Percentiles rank a stretch among this genome's conserved stretches.
These are phyloP conservation scores for Chlorella sp. DNA, from an alignment of 139 green algal genomes.

Conservation along the genomic window DNA sequence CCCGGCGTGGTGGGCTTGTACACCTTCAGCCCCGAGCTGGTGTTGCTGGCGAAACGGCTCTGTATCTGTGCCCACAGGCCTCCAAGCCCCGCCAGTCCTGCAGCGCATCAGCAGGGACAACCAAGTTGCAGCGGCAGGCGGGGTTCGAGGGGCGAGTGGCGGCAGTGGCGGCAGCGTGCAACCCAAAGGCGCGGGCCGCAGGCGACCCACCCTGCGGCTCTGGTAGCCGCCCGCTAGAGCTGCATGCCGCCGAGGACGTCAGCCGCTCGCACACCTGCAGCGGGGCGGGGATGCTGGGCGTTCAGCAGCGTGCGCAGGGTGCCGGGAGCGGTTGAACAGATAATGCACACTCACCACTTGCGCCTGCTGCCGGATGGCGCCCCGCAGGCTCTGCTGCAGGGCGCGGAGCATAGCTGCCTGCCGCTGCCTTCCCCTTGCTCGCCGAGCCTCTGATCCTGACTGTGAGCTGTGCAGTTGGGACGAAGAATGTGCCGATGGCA, in stretches of 20 bases:
- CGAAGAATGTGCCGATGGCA: background rate
- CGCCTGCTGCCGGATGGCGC: background rate
- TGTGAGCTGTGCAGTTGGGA: background rate
- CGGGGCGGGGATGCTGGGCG: background rate
- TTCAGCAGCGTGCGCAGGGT: background rate
- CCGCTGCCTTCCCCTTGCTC: background rate
- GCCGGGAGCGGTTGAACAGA: background rate
- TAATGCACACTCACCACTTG: background rate
- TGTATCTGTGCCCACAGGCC: conserved; percentile 30
- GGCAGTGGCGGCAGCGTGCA: background rate
- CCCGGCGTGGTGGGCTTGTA: conserved; percentile 90
- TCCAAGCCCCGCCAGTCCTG: background rate
- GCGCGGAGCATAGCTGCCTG: background rate
- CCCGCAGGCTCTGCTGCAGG: background rate
- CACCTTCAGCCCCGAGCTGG: conserved; percentile 73
- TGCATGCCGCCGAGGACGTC: conserved; percentile 8
- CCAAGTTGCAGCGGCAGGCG: background rate
- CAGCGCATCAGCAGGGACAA: background rate
- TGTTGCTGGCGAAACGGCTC: background rate
- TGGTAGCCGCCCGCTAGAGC: background rate
- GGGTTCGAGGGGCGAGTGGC: too few species aligned
- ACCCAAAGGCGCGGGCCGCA: background rate
- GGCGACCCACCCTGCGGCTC: background rate
- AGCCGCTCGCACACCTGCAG: conserved; percentile 20
- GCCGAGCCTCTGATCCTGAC: background rate